phyloP scores from a whole-genome alignment of 2,329 filamentous ascomycete species.

The Aspergillus nomiae region DNA sequence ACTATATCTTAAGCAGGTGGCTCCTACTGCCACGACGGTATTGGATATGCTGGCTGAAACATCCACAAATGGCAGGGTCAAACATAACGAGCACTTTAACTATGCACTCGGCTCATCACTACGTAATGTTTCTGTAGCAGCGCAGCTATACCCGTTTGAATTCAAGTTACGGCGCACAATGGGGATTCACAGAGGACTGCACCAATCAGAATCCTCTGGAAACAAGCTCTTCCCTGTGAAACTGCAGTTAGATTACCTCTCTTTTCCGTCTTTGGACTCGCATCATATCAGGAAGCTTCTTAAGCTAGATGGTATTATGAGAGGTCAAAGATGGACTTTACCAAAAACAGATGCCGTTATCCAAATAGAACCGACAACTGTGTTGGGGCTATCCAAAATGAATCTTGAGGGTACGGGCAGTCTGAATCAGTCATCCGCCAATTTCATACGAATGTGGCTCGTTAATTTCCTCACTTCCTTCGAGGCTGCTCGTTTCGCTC shows the following conservation, averaged over 20 bases:
- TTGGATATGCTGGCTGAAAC: not conserved
- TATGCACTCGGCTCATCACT: not conserved
- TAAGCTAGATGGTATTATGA: not conserved
- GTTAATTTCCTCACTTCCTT: not conserved
- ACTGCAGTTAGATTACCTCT: not conserved
- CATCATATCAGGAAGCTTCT: not conserved
- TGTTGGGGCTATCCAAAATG: not conserved
- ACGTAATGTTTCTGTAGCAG: conserved; percentile 1
- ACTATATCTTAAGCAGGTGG: not conserved
- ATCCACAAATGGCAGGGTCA: not conserved
- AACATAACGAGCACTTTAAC: not conserved
- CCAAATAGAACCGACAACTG: not conserved
- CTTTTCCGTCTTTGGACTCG: not conserved
- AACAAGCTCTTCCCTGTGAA: not conserved
- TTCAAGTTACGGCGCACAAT: not conserved
- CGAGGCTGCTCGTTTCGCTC: not conserved
- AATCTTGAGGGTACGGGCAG: not conserved
- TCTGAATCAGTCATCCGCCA: not conserved
- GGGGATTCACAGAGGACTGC: not conserved
- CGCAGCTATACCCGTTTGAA: not conserved
- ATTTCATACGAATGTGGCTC: not conserved
- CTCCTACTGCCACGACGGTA: not conserved
- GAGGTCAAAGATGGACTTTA: not conserved
- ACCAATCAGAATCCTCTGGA: not conserved
- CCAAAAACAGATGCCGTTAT: not conserved